Evolutionary conservation across 805 yeast genomes (phyloP), one percentile per base, ranked within the genome.

Genomic region (Peterozyma toletana): DNA sequence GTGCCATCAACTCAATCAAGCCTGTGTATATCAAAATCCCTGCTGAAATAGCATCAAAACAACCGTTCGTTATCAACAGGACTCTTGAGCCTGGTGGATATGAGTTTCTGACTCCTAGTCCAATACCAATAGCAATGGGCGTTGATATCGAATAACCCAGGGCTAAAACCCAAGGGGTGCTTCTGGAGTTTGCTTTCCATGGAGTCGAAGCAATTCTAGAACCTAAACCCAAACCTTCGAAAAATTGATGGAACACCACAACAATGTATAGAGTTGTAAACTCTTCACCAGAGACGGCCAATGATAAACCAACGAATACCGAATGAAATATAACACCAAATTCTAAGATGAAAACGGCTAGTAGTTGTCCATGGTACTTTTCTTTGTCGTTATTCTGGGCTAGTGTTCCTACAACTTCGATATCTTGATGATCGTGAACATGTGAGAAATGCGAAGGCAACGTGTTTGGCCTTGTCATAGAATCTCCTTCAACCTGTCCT

Each of bases 201-300:
- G 69, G 65, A 15, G 79, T 75, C 33, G 71, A 69, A 1, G 85
- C 77, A 39, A 81, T 61, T 58, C 93, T 73, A 10, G 90, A 71
- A 30, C 91, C 90, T 49, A 83, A 70, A 52, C 91, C 91, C 43
- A 84, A 69, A 50, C 91, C 91, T 66, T 84, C 91, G 55, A 84
- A 85, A 55, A 79, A 70, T 61, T 84, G 91, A 61, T 84, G 91
- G 71, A 83, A 84, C 5, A 80, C 77, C 35, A 77, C 50, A 9
- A 83, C 91, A 40, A 79, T 67, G 55, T 80, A 83, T 38, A 84
- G 66, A 5, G 85, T 71, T 37, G 63, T 67, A 57, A 81, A 83
- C 54, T 82, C 85, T 10, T 76, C 80, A 38, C 81, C 84, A 10
- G 80, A 58, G 16, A 78, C 75, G 7, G 86, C 86, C 48, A 83